Conservation (phyloP, 371 early-diverging fungal species). For the Rhizomucor miehei region DNA sequence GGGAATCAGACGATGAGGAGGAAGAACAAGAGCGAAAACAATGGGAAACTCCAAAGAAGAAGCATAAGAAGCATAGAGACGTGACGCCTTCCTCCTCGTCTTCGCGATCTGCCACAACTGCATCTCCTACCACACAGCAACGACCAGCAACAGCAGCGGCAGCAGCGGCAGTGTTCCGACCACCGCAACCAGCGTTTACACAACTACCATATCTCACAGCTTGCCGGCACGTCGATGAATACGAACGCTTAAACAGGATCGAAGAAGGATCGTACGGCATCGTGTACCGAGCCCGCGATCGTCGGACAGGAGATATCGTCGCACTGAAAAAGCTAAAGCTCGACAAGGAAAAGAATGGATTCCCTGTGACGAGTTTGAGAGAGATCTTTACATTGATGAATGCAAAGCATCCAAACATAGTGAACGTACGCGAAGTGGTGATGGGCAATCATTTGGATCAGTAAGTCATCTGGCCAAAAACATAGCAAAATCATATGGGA, state of each 20-base stretch:
- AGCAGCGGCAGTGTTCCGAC: background rate
- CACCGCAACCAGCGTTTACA: background rate
- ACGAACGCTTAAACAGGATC: constrained; percentile 93
- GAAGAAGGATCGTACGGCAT: constrained; percentile 99
- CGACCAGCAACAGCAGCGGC: constrained; percentile 7
- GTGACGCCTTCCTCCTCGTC: too few species aligned
- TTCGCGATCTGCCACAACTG: background rate
- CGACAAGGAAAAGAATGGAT: constrained; percentile 93
- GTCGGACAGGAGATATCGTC: constrained; percentile 89
- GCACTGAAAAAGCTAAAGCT: constrained; percentile 98
- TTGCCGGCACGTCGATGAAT: constrained; percentile 82
- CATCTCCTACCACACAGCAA: constrained; percentile 1
- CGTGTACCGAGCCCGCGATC: constrained; percentile 95
- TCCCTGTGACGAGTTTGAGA: constrained; percentile 90
- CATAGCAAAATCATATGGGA: constrained; percentile 64
- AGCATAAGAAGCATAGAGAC: constrained; percentile 11
- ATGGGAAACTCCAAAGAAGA: background rate
- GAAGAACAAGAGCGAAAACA: background rate
- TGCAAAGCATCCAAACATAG: constrained; percentile 92
- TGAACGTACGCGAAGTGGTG: constrained; percentile 92
- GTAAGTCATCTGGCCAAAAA: too few species aligned
- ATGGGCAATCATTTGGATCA: constrained; percentile 75
- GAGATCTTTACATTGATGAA: constrained; percentile 89
- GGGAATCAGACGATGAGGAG: constrained; percentile 36
- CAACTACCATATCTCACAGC: constrained; percentile 21